Conservation (phyloP, 2,329 filamentous ascomycete species). For the Podosphaera fusca region DNA sequence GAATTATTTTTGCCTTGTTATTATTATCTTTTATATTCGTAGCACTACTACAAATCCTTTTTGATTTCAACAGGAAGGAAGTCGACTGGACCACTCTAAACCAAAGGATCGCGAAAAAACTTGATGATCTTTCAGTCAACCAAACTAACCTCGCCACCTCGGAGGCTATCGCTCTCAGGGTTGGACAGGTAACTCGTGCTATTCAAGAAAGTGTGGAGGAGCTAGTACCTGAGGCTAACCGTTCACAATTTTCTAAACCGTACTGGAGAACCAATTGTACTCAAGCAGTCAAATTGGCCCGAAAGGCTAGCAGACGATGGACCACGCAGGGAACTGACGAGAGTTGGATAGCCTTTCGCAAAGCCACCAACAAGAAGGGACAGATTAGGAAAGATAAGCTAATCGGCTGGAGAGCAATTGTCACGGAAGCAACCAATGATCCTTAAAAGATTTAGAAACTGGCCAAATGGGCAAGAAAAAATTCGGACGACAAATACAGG, state of each 20-base stretch:
- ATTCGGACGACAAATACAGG: neutral
- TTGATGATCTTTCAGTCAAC: neutral
- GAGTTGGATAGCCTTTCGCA: neutral
- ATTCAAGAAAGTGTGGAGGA: neutral
- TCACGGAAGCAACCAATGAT: neutral
- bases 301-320: neutral
- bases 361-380: neutral
- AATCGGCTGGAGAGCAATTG: neutral
- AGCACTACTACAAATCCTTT: no score
- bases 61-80: no score
- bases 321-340: neutral
- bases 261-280: neutral
- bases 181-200: neutral
- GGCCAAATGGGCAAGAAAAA: neutral
- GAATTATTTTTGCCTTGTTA: no score
- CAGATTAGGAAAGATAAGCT: neutral
- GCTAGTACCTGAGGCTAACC: neutral
- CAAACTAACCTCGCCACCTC: neutral
- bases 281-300: neutral
- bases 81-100: no score
- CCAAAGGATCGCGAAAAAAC: no score
- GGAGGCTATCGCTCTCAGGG: neutral
- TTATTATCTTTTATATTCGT: no score
- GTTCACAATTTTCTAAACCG: neutral
- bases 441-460: neutral